Evolutionary conservation across 2,329 filamentous ascomycete genomes (phyloP).

Genomic region (Coleophoma cylindrospora): DNA sequence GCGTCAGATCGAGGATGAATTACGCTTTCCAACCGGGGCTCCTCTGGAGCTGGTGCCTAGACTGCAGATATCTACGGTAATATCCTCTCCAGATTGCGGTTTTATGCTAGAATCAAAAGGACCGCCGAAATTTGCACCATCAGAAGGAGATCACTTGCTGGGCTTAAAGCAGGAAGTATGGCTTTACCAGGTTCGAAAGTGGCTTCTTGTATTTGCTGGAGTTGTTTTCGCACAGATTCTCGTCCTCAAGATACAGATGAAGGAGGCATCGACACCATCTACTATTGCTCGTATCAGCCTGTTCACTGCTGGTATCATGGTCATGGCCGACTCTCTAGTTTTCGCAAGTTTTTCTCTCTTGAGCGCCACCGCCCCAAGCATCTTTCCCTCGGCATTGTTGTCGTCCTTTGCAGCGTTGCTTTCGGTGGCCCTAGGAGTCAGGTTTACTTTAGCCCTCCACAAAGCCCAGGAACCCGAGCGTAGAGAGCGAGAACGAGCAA

Average conservation of each 20-base stretch:
- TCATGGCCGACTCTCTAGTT: conserved; percentile 56
- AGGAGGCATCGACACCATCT: conserved; percentile 61
- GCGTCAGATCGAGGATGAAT: conserved; percentile 54
- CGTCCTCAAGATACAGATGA: conserved; percentile 59
- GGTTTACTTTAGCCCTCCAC: conserved; percentile 55
- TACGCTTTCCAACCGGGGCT: conserved; percentile 55
- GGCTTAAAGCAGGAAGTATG: conserved; percentile 59
- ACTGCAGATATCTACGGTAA: conserved; percentile 56
- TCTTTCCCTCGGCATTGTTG: conserved; percentile 51
- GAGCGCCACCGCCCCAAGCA: conserved; percentile 49
- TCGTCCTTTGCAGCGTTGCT: conserved; percentile 49
- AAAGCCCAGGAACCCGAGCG: conserved; percentile 55
- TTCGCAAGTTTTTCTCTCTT: conserved; percentile 50
- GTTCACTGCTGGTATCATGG: conserved; percentile 55
- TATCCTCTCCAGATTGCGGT: conserved; percentile 65
- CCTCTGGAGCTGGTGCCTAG: conserved; percentile 47
- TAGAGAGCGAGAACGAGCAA: conserved; percentile 28
- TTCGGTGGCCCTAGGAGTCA: conserved; percentile 50
- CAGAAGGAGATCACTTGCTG: conserved; percentile 48
- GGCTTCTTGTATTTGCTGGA: conserved; percentile 49
- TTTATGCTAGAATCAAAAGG: conserved; percentile 63
- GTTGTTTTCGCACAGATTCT: conserved; percentile 57
- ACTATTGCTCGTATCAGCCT: conserved; percentile 64
- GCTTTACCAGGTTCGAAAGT: conserved; percentile 51
- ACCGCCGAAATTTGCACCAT: conserved; percentile 46